These are phyloP conservation scores for Pseudogymnoascus sp. DNA, from an alignment of 2,329 filamentous ascomycete genomes.

Conservation along the genomic window DNA sequence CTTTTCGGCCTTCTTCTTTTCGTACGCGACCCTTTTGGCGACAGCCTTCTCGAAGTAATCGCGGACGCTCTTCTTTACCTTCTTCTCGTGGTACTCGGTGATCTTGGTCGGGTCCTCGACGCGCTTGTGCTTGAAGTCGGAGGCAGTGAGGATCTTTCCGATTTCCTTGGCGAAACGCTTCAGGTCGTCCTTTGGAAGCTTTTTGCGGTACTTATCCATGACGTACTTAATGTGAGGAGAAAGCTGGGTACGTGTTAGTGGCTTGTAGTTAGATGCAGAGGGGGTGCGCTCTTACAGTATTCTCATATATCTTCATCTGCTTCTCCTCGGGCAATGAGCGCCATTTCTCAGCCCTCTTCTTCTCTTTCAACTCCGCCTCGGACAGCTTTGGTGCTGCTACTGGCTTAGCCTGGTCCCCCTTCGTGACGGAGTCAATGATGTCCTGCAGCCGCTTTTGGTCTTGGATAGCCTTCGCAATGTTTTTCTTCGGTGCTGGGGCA, in stretches of 20 bases:
- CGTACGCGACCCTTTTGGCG: conserved; percentile 60
- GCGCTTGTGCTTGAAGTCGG: conserved; percentile 84
- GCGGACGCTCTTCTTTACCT: conserved; percentile 74
- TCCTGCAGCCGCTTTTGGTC: conserved; percentile 62
- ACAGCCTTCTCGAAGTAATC: conserved; percentile 84
- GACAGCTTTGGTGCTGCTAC: conserved; percentile 11
- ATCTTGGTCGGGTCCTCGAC: conserved; percentile 75
- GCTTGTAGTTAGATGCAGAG: conserved; percentile 14
- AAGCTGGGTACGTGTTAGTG: conserved; percentile 43
- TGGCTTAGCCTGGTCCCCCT: conserved; percentile 44
- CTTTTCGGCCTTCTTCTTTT: conserved; percentile 52
- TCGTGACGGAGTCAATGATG: conserved; percentile 77
- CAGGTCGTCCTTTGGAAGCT: conserved; percentile 71
- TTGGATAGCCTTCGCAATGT: conserved; percentile 31
- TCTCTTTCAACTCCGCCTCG: conserved; percentile 43
- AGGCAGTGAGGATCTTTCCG: conserved; percentile 80
- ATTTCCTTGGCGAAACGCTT: conserved; percentile 59
- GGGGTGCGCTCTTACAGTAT: conserved; percentile 58
- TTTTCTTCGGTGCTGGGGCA: conserved; percentile 42
- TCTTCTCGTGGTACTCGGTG: conserved; percentile 67
- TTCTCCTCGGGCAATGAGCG: conserved; percentile 65
- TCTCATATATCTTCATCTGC: conserved; percentile 91
- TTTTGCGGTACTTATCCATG: conserved; percentile 77
- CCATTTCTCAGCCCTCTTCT: conserved; percentile 62
- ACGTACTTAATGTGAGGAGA: conserved; percentile 79